phyloP scores from a whole-genome alignment of 192 early-diverging fungal genomes.

The Mortierella alpina region DNA sequence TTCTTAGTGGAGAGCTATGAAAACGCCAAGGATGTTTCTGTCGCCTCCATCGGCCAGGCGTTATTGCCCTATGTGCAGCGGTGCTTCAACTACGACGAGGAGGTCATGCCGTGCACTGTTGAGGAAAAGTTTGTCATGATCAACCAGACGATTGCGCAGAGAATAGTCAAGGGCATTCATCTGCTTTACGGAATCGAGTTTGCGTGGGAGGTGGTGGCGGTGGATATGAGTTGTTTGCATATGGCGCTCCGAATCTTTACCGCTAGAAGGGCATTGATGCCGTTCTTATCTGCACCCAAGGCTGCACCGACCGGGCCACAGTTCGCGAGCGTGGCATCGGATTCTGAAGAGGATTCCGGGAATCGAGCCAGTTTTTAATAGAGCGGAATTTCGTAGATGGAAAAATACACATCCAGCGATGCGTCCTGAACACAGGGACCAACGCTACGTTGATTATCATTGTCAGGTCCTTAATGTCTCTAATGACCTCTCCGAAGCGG shows the following conservation, averaged over 20 bases:
- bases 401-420: too few relatives aligned
- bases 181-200: constrained; percentile 91
- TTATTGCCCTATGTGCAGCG: constrained; percentile 59
- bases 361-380: too few relatives aligned
- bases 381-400: too few relatives aligned
- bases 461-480: too few relatives aligned
- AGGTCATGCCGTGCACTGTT: constrained; percentile 54
- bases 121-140: constrained; percentile 66
- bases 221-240: constrained; percentile 48
- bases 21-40: constrained; percentile 20
- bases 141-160: constrained; percentile 67
- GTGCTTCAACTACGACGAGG: constrained; percentile 56
- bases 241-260: constrained; percentile 39
- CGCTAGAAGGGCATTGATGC: constrained; percentile 24
- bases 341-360: too few relatives aligned
- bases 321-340: background rate
- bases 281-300: constrained; percentile 10
- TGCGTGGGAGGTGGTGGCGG: constrained; percentile 76
- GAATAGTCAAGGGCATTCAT: constrained; percentile 86
- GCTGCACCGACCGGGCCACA: background rate
- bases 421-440: too few relatives aligned
- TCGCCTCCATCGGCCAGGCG: constrained; percentile 34
- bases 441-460: too few relatives aligned
- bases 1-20: constrained; percentile 31
- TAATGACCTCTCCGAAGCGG: too few relatives aligned